Conservation (phyloP, 345 rosid species). For the Linum trigynum region DNA sequence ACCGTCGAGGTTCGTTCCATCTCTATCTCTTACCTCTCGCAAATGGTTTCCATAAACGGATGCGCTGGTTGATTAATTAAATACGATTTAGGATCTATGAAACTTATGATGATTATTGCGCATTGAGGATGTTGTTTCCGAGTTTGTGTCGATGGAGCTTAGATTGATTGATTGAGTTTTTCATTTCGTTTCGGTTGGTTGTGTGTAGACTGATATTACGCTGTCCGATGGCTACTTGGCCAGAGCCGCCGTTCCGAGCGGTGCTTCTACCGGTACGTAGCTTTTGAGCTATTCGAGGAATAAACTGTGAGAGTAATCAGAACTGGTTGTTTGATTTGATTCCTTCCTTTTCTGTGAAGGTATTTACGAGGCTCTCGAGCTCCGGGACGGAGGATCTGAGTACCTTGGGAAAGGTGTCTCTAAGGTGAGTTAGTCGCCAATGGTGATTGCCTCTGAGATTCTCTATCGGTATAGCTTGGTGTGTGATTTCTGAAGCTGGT, state of each 20-base stretch:
- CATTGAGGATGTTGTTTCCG: too few relatives aligned
- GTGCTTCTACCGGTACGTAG: constrained; percentile 54
- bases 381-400: constrained; percentile 60
- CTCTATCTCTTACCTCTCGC: neutral
- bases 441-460: too few relatives aligned
- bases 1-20: constrained; percentile 51
- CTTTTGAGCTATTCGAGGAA: neutral
- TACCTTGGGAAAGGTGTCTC: constrained; percentile 65
- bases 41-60: neutral
- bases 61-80: neutral
- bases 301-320: too few relatives aligned
- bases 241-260: constrained; percentile 70
- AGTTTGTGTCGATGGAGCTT: neutral
- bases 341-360: constrained; percentile 26
- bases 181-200: neutral
- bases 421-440: constrained; percentile 27
- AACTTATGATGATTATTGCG: neutral
- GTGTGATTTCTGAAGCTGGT: neutral
- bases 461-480: neutral
- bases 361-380: constrained; percentile 53
- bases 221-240: constrained; percentile 33
- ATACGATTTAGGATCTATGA: too few relatives aligned
- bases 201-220: constrained; percentile 36
- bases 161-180: constrained; percentile 2
- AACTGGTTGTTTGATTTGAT: neutral